phyloP scores from a whole-genome alignment of 805 yeast species.

The Ogataea paraovalis region DNA sequence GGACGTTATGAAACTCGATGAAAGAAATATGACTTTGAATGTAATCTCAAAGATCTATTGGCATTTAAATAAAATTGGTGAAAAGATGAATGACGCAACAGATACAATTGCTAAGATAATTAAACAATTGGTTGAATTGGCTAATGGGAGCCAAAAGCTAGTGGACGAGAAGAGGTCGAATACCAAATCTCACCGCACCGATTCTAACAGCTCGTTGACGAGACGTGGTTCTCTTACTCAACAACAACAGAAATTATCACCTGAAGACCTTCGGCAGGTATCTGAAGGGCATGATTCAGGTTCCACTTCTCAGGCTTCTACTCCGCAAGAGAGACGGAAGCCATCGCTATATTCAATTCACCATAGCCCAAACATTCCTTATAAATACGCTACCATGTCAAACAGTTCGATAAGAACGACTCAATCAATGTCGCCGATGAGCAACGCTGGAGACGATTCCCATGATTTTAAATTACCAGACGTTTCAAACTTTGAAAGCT shows the following conservation, averaged over 20 bases:
- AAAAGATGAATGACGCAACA: conserved; percentile 53
- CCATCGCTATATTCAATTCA: not conserved
- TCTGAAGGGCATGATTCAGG: not conserved
- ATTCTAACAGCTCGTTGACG: not conserved
- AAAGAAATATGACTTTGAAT: conserved; percentile 39
- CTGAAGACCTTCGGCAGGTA: conserved; percentile 17
- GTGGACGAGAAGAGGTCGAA: not conserved
- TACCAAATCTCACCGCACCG: not conserved
- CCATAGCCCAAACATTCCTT: conserved; percentile 1
- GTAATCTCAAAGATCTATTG: conserved; percentile 52
- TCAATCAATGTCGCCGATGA: conserved; percentile 6
- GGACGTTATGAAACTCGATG: conserved; percentile 35
- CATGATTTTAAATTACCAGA: conserved; percentile 34
- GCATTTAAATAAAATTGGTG: conserved; percentile 56
- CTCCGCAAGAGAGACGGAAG: conserved; percentile 1
- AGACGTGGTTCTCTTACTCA: conserved; percentile 13
- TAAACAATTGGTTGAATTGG: conserved; percentile 45
- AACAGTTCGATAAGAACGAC: not conserved
- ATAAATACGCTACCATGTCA: not conserved
- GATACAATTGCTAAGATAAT: conserved; percentile 56
- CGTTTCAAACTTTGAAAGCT: conserved; percentile 44
- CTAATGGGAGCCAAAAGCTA: conserved; percentile 27
- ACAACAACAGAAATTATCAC: conserved; percentile 21
- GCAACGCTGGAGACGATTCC: conserved; percentile 5
- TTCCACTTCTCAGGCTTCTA: not conserved